phyloP scores from a whole-genome alignment of 2,329 filamentous ascomycete species.

The Xylaria sp. region DNA sequence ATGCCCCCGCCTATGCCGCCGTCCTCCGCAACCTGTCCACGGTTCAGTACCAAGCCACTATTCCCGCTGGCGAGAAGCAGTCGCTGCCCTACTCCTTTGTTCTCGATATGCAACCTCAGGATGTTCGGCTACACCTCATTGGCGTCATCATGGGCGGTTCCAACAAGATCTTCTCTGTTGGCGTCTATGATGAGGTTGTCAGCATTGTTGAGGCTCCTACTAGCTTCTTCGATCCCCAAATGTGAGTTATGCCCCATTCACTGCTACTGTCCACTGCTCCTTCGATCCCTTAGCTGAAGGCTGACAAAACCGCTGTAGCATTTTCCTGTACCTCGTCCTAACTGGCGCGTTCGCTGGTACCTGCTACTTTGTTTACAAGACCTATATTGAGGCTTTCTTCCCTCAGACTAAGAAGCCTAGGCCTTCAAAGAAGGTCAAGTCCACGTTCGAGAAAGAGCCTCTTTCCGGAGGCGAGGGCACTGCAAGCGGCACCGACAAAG shows the following conservation, averaged over 20 bases:
- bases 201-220: conserved; percentile 88
- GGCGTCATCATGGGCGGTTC: conserved; percentile 73
- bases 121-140: conserved; percentile 77
- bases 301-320: conserved; percentile 67
- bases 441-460: conserved; percentile 57
- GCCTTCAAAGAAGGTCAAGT: conserved; percentile 48
- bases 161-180: conserved; percentile 75
- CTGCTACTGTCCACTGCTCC: not conserved
- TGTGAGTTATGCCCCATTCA: conserved; percentile 63
- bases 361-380: conserved; percentile 96
- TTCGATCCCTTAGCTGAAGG: conserved; percentile 12
- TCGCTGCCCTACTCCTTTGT: conserved; percentile 82
- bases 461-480: conserved; percentile 75
- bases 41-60: conserved; percentile 72
- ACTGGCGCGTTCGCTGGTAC: conserved; percentile 77
- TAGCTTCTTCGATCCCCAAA: conserved; percentile 92
- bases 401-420: conserved; percentile 77
- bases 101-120: conserved; percentile 91
- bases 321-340: conserved; percentile 97
- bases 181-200: conserved; percentile 81
- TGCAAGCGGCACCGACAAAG: conserved; percentile 70
- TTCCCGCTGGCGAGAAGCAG: conserved; percentile 77
- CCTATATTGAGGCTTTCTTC: conserved; percentile 95
- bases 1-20: conserved; percentile 52
- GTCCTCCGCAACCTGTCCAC: conserved; percentile 86